Base-by-base conservation (phyloP, 352 stramenopile species). In the Pythium utonaiense region DNA sequence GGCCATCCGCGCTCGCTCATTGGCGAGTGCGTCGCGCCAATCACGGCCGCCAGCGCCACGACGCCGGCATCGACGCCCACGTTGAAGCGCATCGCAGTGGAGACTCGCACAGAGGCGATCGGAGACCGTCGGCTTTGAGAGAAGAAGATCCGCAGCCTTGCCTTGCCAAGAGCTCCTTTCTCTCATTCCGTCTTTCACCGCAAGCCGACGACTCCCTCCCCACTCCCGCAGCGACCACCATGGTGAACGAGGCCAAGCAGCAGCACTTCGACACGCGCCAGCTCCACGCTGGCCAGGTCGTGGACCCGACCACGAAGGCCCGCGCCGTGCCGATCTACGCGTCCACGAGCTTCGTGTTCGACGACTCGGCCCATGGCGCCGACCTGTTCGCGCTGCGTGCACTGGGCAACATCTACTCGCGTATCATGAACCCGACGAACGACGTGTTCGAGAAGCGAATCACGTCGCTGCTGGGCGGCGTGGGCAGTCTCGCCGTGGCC, bases 401-500 rank as follows among this genome's bases (percentile, higher is more conserved):
- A 21, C 49, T 56, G 9, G 49, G 49, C 49, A 56, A 56, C 49
- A 56, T 56, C 31, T 56, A 56, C 49, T 45, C 49, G 49, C 49
- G 49, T 19, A 56, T 56, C 49, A 56, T 56, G 49, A 56, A 56
- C 49, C 49, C 49, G 49, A 56, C 49, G 30, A 56, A 25, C 28
- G 49, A 56, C 49, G 49, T 56, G 28, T 56, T 56, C 19, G 49
- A 56, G 49, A 56, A 56, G 49, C 49, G 49, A 9, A 21, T 56
- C 14, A 45, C 28, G 14, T 41, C 49, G 16, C 31, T 56, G 31
- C 17, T 56, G 30, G 49, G 49, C 49, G 49, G 49, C 30, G 49
- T 56, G 17, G 49, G 28, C 28, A 25, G 7, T 7, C 30, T 56
- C 7, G 49, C 49, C 3, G 49, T 56, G 17, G 27, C 49, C 17